Percentiles rank a stretch among this genome's conserved stretches.
Conservation (phyloP, 1,284 basidiomycete species). For the Ustilago shanxiensis region DNA sequence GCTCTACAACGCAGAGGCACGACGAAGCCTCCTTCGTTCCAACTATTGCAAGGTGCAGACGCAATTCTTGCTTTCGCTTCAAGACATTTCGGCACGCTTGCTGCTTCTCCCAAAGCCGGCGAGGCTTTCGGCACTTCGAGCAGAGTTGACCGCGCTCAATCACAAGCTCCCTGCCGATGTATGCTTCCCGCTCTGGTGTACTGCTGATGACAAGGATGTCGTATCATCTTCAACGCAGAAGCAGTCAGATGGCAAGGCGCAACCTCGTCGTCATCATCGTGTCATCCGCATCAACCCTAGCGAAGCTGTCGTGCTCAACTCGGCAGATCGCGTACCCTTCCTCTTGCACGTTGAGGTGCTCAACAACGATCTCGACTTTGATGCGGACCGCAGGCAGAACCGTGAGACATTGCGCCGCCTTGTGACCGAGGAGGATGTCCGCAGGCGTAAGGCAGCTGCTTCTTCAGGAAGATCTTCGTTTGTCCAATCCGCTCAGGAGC, state of each 20-base stretch:
- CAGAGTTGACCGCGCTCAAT: constrained; percentile 94
- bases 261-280: constrained; percentile 80
- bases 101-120: constrained; percentile 93
- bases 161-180: constrained; percentile 89
- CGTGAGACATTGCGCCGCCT: constrained; percentile 84
- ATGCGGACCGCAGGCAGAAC: constrained; percentile 85
- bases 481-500: constrained; percentile 27
- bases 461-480: constrained; percentile 28
- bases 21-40: constrained; percentile 60
- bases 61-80: constrained; percentile 88
- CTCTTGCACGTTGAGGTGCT: constrained; percentile 93
- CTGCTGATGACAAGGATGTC: constrained; percentile 51
- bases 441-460: constrained; percentile 63
- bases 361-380: constrained; percentile 91
- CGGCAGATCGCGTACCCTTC: constrained; percentile 94
- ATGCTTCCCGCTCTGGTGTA: constrained; percentile 98
- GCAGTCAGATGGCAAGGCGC: constrained; percentile 7
- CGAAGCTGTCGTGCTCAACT: constrained; percentile 97
- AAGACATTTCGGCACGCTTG: constrained; percentile 92
- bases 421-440: constrained; percentile 78
- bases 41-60: constrained; percentile 88
- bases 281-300: constrained; percentile 97
- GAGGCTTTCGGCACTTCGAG: constrained; percentile 91
- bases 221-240: neutral
- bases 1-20: constrained; percentile 57